phyloP scores from a whole-genome alignment of 805 yeast genomes.

The Babjeviella inositovora region DNA sequence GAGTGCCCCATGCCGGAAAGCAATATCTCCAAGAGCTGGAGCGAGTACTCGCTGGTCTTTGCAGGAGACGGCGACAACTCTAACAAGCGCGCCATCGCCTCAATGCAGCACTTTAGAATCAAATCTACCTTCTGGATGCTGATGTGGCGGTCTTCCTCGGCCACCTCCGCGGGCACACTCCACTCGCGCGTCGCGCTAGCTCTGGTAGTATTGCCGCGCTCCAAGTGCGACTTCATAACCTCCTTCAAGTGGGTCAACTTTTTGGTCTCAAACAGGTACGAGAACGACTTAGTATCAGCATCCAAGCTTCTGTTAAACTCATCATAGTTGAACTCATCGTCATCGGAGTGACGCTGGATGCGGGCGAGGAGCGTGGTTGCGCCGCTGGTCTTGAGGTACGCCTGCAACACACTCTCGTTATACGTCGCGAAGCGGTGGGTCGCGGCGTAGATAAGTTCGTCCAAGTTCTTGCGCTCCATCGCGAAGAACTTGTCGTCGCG shows the following conservation, averaged over 20 bases:
- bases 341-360: no score
- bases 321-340: no score
- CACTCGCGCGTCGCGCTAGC: conserved; percentile 11
- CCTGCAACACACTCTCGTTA: no score
- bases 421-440: no score
- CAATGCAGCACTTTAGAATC: conserved; percentile 56
- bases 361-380: no score
- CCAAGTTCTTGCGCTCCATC: conserved; percentile 53
- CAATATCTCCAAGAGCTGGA: conserved; percentile 52
- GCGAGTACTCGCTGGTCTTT: conserved; percentile 44
- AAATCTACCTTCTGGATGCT: conserved; percentile 37
- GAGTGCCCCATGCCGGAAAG: conserved; percentile 56
- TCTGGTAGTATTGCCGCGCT: conserved; percentile 14
- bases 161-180: conserved; percentile 5
- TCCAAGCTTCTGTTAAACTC: no score
- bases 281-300: no score
- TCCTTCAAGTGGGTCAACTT: conserved; percentile 35
- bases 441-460: conserved; percentile 27
- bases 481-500: conserved; percentile 55
- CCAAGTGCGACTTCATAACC: conserved; percentile 37
- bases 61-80: conserved; percentile 56
- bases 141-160: neutral
- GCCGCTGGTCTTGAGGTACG: no score
- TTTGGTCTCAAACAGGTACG: conserved; percentile 24
- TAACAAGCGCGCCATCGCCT: conserved; percentile 59